Evolutionary conservation across 805 yeast species (phyloP).

Genomic region (Ogataea haglerorum): DNA sequence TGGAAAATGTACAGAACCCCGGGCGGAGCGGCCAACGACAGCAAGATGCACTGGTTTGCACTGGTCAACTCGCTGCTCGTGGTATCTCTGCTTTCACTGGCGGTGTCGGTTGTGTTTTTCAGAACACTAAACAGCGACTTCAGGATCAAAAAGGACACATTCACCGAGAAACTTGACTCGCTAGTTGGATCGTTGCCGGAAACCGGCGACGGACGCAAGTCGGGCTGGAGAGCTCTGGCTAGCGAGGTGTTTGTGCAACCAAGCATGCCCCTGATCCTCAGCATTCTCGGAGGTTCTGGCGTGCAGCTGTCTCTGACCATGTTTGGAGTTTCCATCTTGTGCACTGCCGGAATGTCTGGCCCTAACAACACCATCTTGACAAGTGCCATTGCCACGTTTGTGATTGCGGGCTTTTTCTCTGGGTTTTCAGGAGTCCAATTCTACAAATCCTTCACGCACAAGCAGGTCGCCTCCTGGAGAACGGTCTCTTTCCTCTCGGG

Average conservation of each 20-base stretch:
- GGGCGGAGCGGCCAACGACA: conserved; percentile 44
- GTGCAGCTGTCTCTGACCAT: conserved; percentile 66
- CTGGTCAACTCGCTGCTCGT: conserved; percentile 68
- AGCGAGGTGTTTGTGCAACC: conserved; percentile 58
- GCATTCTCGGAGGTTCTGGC: conserved; percentile 68
- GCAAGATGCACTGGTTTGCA: conserved; percentile 74
- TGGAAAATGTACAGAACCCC: conserved; percentile 59
- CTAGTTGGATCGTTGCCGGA: conserved; percentile 10
- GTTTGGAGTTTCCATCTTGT: conserved; percentile 54
- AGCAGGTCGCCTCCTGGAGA: conserved; percentile 37
- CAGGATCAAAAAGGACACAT: conserved; percentile 16
- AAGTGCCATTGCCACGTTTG: conserved; percentile 55
- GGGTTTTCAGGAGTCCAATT: conserved; percentile 69
- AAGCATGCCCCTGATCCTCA: conserved; percentile 41
- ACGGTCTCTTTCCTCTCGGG: conserved; percentile 45
- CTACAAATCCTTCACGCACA: conserved; percentile 50
- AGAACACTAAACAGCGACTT: conserved; percentile 53
- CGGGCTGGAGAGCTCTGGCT: conserved; percentile 53
- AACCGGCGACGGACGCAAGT: conserved; percentile 1
- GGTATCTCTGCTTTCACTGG: conserved; percentile 54
- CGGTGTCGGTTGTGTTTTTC: conserved; percentile 62
- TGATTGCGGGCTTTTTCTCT: conserved; percentile 69
- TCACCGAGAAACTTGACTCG: conserved; percentile 16
- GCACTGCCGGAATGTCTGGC: conserved; percentile 57
- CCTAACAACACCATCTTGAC: conserved; percentile 64